These are phyloP conservation scores for Leishmania braziliensis DNA, from an alignment of 208 protist genomes.

Conservation along the genomic window DNA sequence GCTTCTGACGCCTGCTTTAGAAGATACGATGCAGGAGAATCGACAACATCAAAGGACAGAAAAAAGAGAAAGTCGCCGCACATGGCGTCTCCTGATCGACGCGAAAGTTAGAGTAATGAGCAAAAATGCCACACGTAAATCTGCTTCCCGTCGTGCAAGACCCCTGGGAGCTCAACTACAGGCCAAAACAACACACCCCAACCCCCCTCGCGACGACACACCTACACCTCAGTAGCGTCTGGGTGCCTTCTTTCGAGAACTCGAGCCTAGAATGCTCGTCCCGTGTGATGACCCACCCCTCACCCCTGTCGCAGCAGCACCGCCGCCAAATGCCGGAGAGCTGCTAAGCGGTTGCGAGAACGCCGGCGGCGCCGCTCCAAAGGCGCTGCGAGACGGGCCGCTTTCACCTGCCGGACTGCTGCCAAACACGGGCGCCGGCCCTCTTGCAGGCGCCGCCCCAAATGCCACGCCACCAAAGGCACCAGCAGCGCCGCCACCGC, in stretches of 20 bases:
- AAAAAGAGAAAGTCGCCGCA: neutral
- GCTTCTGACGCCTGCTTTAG: neutral
- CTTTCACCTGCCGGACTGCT: neutral
- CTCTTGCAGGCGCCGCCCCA: conserved; percentile 7
- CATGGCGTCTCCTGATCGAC: neutral
- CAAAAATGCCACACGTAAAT: neutral
- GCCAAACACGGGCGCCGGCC: conserved; percentile 7
- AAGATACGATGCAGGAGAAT: neutral
- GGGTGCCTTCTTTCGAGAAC: conserved; percentile 1
- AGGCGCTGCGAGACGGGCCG: neutral
- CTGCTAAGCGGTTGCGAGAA: neutral
- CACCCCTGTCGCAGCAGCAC: neutral
- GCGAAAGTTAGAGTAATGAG: neutral
- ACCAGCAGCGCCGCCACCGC: neutral
- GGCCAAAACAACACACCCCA: neutral
- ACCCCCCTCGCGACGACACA: neutral
- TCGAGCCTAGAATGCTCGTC: conserved; percentile 5
- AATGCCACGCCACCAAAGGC: neutral
- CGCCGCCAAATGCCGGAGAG: conserved; percentile 6
- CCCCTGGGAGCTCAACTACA: neutral
- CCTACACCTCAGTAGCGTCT: neutral
- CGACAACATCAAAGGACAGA: neutral
- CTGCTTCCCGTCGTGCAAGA: neutral
- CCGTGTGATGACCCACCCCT: neutral
- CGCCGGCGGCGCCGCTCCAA: conserved; percentile 16